These are phyloP conservation scores for Vicia faba DNA, from an alignment of 306 rosid species.

Conservation along the genomic window DNA sequence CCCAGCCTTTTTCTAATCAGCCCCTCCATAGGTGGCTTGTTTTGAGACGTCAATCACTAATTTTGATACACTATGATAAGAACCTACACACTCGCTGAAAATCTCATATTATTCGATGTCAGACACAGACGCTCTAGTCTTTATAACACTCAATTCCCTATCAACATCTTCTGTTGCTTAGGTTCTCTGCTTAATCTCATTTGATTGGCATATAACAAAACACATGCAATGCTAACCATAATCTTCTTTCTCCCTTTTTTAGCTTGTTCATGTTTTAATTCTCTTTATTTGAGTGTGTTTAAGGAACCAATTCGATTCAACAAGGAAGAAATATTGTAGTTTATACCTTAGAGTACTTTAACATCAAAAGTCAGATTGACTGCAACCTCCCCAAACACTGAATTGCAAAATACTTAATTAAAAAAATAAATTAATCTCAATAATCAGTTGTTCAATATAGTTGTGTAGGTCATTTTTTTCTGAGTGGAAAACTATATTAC, in stretches of 20 bases:
- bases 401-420: not conserved
- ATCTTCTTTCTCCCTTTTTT: conserved; percentile 11
- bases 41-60: not conserved
- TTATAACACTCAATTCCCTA: not conserved
- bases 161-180: not conserved
- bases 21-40: not conserved
- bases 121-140: not conserved
- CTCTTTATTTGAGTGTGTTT: not conserved
- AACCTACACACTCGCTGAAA: not conserved
- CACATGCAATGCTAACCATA: not conserved
- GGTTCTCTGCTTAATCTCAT: conserved; percentile 17
- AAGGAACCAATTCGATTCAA: conserved; percentile 19
- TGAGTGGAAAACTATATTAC: conserved; percentile 2
- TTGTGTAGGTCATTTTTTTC: conserved; percentile 16
- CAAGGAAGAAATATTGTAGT: conserved; percentile 11
- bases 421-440: not conserved
- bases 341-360: not conserved
- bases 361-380: not conserved
- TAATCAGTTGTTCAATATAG: conserved; percentile 9
- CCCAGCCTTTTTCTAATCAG: not conserved
- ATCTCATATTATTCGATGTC: not conserved
- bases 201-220: not conserved
- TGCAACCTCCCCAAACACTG: conserved; percentile 4
- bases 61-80: not conserved
- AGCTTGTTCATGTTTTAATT: conserved; percentile 27